Evolutionary conservation across 805 yeast species (phyloP), one percentile per base, ranked within the genome.

Genomic region (Candida sithepensis): DNA sequence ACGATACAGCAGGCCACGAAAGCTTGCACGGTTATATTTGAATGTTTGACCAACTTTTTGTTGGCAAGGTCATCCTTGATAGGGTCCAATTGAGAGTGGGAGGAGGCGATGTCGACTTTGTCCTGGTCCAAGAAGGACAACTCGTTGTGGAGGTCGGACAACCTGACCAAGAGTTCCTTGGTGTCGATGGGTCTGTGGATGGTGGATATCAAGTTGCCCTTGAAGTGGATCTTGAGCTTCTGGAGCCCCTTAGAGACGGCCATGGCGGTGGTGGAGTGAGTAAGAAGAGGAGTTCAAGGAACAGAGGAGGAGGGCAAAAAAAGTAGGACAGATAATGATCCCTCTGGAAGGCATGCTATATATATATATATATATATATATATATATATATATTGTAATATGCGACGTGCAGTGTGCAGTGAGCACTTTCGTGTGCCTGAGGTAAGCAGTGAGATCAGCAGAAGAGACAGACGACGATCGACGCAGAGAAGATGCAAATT

Each of bases 1-100:
- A 89, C 74, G 7, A 89, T 52, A 52, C 94, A 82, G 58, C 95
- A 84, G 7, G 94, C 82, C 1, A 77, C 77, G 48, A 72, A 79
- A 0, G 91, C 80, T 53, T 82, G 85, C 7, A 90, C 81, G 4
- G 92, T 94, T 3, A 62, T 49, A 58, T 88, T 88, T 42, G 78
- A 73, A 58, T 83, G 84, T 32, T 68, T 70, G 2, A 85, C 50
- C 13, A 88, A 67, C 55, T 84, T 87, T 48, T 73, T 75, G 56
- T 78, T 78, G 14, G 78, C 69, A 33, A 89, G 67, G 40, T 79
- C 82, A 22, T 63, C 65, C 45, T 79, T 77, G 14, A 83, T 68
- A 2, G 53, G 47, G 22, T 74, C 73, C 10, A 44, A 44, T 32
- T 39, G 38, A n/a, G 32, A n/a, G 5, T 42, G 19, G 8, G 82